phyloP scores from a whole-genome alignment of 805 yeast species.

The Kazachstania bromeliacearum region DNA sequence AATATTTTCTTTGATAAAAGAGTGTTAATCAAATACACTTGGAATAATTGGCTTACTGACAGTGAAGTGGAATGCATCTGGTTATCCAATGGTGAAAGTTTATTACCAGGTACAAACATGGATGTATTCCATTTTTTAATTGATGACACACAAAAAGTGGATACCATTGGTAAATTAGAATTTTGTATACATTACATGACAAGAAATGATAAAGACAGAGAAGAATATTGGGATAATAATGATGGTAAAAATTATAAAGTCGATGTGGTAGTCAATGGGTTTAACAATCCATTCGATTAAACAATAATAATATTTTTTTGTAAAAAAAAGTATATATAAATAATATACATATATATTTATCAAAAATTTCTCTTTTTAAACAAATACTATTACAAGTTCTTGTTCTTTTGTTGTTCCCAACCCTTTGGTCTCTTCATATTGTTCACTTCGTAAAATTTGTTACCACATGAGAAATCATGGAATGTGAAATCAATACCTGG shows the following conservation, averaged over 20 bases:
- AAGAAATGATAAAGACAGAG: slow-evolving; percentile 13
- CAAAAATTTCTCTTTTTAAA: not conserved
- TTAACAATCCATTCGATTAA: slow-evolving; percentile 17
- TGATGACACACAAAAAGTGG: slow-evolving; percentile 13
- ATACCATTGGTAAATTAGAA: slow-evolving; percentile 15
- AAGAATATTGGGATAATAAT: slow-evolving; percentile 28
- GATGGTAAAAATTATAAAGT: slow-evolving; percentile 22
- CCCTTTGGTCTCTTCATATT: slow-evolving; percentile 24
- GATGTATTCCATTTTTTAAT: slow-evolving; percentile 26
- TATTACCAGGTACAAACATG: slow-evolving; percentile 25
- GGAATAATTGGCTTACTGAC: slow-evolving; percentile 67
- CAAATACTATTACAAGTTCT: slow-evolving; percentile 1
- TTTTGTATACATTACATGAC: slow-evolving; percentile 25
- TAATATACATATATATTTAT: not conserved
- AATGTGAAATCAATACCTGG: slow-evolving; percentile 67
- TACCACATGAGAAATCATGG: slow-evolving; percentile 64
- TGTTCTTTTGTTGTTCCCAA: slow-evolving; percentile 1
- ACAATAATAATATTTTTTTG: not conserved
- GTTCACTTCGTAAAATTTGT: slow-evolving; percentile 48
- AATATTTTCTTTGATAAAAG: slow-evolving; percentile 62
- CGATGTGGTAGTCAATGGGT: slow-evolving; percentile 19
- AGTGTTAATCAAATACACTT: slow-evolving; percentile 64
- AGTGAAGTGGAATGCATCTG: slow-evolving; percentile 27
- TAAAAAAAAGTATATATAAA: no score
- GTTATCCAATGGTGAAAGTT: slow-evolving; percentile 23